Evolutionary conservation across 1,284 basidiomycete species (phyloP).

Genomic region (Mycosarcoma mackinlayi): DNA sequence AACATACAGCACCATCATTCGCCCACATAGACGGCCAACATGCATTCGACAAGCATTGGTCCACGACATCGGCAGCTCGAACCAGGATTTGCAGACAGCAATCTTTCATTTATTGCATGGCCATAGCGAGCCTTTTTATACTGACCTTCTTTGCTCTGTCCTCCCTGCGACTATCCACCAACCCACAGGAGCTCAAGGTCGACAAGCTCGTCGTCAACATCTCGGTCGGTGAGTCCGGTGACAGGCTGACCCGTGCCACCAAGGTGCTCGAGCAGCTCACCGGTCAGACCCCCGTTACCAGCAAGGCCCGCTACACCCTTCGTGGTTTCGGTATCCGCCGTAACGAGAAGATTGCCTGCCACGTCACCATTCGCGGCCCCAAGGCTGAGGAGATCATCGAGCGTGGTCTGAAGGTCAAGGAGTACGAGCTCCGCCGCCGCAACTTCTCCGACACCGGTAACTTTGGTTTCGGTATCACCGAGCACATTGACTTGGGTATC

Average conservation of each 20-base stretch:
- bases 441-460: slow-evolving; percentile 81
- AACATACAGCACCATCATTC: no score
- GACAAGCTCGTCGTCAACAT: slow-evolving; percentile 99
- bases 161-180: background rate
- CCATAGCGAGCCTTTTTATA: no score
- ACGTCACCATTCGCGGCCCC: slow-evolving; percentile 98
- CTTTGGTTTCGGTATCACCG: slow-evolving; percentile 68
- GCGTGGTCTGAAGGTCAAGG: slow-evolving; percentile 99
- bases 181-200: slow-evolving; percentile 83
- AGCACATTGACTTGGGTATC: slow-evolving; percentile 97
- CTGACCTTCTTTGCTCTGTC: slow-evolving; percentile 8
- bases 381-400: slow-evolving; percentile 99
- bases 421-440: slow-evolving; percentile 88
- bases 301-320: slow-evolving; percentile 99
- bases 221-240: slow-evolving; percentile 99
- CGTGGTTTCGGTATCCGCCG: slow-evolving; percentile 98
- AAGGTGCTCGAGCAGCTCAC: slow-evolving; percentile 99
- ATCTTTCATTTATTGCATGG: no score
- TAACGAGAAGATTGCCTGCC: slow-evolving; percentile 99
- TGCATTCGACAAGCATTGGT: no score
- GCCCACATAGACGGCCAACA: no score
- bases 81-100: background rate
- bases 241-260: slow-evolving; percentile 97
- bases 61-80: no score
- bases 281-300: slow-evolving; percentile 98